Base-by-base conservation (phyloP, 345 rosid genomes). In the Dipteronia sinensis region DNA sequence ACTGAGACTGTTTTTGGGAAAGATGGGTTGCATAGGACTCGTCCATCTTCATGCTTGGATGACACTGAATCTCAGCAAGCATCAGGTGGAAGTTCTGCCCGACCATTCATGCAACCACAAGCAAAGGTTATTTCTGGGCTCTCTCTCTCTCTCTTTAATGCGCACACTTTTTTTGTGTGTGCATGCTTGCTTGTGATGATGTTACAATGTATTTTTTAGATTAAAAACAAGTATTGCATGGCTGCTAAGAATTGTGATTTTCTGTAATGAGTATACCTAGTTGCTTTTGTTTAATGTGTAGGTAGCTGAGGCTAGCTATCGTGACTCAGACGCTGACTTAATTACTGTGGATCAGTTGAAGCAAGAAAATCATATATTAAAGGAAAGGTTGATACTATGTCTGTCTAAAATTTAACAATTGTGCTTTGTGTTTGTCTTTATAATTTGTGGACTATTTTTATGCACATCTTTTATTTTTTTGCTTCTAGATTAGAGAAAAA, bases 311-410 rank as follows among this genome's bases (percentile, higher is more conserved):
- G 67, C 44, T 34, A 68, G 74, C 62, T 49, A 65, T 40, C 20
- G 15, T 1, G 81, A 79, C 46, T 46, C 77, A 34, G 68, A 31
- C 46, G 73, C 85, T 46, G 78, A 79, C 84, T 53, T 77, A 40
- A 67, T 42, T 68, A 80, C 74, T 20, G 69, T 89, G 56, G 82
- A 74, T 47, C 70, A 69, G 78, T 76, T 95, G 77, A 89, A 85
- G 53, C 88, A 83, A 82, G 97, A 95, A 82, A 95, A 88, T 69
- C 76, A 46, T 31, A 84, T 74, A 71, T 84, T 93, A n/a, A 89
- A 58, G 84, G 86, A 88, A 23, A 88, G 97, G 94, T 95, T 9
- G 59, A 63, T 85, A 62, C 49, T 68, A 16, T 80, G 58, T 16
- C 29, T 12, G 68, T 27, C 51, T 74, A 34, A 10, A 25, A 42